Evolutionary conservation across 331 rosid genomes (phyloP), one percentile per base, ranked within the genome.

Genomic region (Prunus yedoensis): DNA sequence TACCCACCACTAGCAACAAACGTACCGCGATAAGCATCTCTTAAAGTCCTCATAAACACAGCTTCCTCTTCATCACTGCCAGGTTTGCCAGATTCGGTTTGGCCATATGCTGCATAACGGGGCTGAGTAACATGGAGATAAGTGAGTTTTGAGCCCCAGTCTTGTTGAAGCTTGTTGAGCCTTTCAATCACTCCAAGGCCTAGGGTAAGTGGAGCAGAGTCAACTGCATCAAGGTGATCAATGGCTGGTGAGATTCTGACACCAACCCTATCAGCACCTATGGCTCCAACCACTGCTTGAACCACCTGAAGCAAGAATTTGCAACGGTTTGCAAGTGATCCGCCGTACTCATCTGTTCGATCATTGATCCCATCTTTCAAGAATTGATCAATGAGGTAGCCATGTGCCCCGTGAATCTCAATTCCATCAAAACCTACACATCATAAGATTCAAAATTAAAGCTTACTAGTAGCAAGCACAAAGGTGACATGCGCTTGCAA

Each of bases 381-480:
- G 80, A 95, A 95, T 74, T 95, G 97, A 66, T 90, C 97, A 1
- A 95, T 89, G 52, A 92, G 94, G 69, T 95, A 95, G 47, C 99
- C 97, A 35, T 92, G 99, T n/a, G 97, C 99, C 30, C 92, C 91
- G 52, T 95, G 99, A 80, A 95, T 85, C 84, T 95, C 99, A 47
- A 95, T 88, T 73, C 97, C 99, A 74, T 95, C 96, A 75, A 95
- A 95, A 78, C 99, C 99, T 95, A 84, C 30, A 58, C 27, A 27
- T 20, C 60, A 68, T 20, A 2, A 66, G 45, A 49, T 68, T 17
- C 52, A 14, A 47, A 6, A 38, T 38, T 47, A 10, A 47, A 12
- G 16, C 12, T 14, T 47, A 47, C 52, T 47, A 47, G 17, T 3
- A 10, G 52, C 3, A 10, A 47, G 52, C 16, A 14, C 52, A 47